A percentile compares a stretch with the other conserved stretches of the same genome.
phyloP scores from a whole-genome alignment of 306 rosid genomes.

The Luffa aegyptiaca region DNA sequence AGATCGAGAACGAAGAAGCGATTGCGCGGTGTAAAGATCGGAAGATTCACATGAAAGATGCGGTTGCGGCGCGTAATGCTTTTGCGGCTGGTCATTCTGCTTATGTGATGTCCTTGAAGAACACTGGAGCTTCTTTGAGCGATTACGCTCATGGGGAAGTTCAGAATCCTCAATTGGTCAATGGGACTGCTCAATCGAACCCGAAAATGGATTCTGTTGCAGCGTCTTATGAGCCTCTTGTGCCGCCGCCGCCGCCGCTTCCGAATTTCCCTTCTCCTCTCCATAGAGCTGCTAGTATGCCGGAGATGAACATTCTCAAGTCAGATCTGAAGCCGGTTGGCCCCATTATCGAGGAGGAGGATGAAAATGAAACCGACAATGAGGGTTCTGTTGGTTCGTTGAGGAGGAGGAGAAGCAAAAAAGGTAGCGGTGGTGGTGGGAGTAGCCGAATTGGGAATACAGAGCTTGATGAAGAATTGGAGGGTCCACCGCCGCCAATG shows the following conservation, averaged over 20 bases:
- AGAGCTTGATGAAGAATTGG: conserved; percentile 18
- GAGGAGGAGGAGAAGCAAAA: conserved; percentile 27
- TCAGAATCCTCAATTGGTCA: conserved; percentile 20
- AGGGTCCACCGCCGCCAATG: conserved; percentile 22
- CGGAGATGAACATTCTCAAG: conserved; percentile 45
- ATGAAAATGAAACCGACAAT: conserved; percentile 22
- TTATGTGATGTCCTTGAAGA: conserved; percentile 51
- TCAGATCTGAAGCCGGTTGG: conserved; percentile 37
- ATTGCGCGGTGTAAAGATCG: conserved; percentile 79
- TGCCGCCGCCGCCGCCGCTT: conserved; percentile 49
- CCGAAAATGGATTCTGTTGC: conserved; percentile 17
- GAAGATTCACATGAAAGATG: conserved; percentile 54
- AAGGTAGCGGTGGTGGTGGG: conserved; percentile 14
- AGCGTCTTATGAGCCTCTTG: conserved; percentile 32
- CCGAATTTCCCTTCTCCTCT: conserved; percentile 19
- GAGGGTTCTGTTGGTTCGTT: conserved; percentile 26
- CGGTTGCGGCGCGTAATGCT: conserved; percentile 65
- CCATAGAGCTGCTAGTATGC: conserved; percentile 71
- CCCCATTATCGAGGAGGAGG: conserved; percentile 36
- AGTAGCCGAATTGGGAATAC: conserved; percentile 16
- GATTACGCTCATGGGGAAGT: conserved; percentile 72
- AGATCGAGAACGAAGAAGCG: conserved; percentile 94
- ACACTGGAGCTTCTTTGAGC: conserved; percentile 77
- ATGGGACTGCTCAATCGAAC: not conserved
- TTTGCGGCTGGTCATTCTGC: conserved; percentile 82